Percentiles rank a stretch among this genome's conserved stretches.
Conservation (phyloP, 371 early-diverging fungal species). For the Coemansia sp. region DNA sequence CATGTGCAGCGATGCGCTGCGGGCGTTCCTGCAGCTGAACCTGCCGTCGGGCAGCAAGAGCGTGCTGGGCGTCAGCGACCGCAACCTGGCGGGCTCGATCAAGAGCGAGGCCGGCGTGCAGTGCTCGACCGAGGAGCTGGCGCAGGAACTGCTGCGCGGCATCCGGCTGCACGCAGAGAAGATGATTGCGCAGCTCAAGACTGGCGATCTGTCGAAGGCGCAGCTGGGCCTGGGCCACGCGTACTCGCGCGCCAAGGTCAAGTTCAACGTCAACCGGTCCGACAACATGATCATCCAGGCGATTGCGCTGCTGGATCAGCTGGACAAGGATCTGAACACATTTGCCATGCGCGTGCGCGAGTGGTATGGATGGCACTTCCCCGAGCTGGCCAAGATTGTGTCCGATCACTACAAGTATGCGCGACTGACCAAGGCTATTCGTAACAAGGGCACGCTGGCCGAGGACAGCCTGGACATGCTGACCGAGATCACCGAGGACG, state of each 20-base stretch:
- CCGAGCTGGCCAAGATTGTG: slow-evolving; percentile 80
- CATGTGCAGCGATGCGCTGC: slow-evolving; percentile 59
- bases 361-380: slow-evolving; percentile 95
- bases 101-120: slow-evolving; percentile 75
- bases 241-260: slow-evolving; percentile 87
- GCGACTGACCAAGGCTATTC: slow-evolving; percentile 65
- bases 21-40: slow-evolving; percentile 93
- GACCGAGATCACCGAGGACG: slow-evolving; percentile 87
- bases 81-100: slow-evolving; percentile 88
- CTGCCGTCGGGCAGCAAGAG: slow-evolving; percentile 73
- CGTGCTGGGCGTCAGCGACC: slow-evolving; percentile 91
- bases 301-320: slow-evolving; percentile 87
- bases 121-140: slow-evolving; percentile 76
- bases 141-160: slow-evolving; percentile 90
- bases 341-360: slow-evolving; percentile 97
- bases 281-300: slow-evolving; percentile 98
- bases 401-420: slow-evolving; percentile 78
- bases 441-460: slow-evolving; percentile 80
- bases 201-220: slow-evolving; percentile 88
- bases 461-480: slow-evolving; percentile 76
- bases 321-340: slow-evolving; percentile 96
- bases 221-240: slow-evolving; percentile 80
- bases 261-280: slow-evolving; percentile 89
- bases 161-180: slow-evolving; percentile 89
- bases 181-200: slow-evolving; percentile 84